Evolutionary conservation across 345 rosid species (phyloP).

Genomic region (Lepidium sativum): DNA sequence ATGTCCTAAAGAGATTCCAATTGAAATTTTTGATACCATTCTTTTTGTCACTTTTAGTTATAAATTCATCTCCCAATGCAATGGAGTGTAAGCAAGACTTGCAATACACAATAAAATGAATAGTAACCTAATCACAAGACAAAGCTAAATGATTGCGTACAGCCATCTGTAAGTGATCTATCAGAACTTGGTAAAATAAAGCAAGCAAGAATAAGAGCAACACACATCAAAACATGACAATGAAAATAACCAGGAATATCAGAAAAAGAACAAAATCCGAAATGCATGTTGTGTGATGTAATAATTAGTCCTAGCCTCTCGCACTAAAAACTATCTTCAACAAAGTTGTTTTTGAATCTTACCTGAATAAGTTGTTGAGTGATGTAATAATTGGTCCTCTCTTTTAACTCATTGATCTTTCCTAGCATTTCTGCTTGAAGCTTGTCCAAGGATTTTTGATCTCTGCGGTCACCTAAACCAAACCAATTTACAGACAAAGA

Average conservation of each 20-base stretch:
- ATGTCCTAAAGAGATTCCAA: background rate
- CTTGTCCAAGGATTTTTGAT: constrained; percentile 66
- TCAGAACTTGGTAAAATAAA: background rate
- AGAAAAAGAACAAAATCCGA: background rate
- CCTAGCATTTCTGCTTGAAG: constrained; percentile 74
- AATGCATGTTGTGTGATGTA: background rate
- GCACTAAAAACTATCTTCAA: background rate
- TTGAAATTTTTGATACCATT: background rate
- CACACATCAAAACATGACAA: background rate
- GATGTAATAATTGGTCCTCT: constrained; percentile 77
- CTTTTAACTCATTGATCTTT: constrained; percentile 88
- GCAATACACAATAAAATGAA: background rate
- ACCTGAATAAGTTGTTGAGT: constrained; percentile 95
- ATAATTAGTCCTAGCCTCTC: background rate
- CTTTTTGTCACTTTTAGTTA: background rate
- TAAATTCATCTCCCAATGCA: background rate
- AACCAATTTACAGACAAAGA: constrained; percentile 4
- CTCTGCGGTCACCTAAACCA: constrained; percentile 68
- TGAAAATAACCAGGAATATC: background rate
- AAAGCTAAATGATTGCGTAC: background rate
- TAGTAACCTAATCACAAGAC: background rate
- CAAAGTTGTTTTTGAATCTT: background rate
- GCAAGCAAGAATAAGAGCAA: background rate
- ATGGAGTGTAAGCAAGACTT: background rate
- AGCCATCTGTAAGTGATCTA: background rate